Evolutionary conservation across 345 rosid genomes (phyloP).

Genomic region (Euclidium syriacum): DNA sequence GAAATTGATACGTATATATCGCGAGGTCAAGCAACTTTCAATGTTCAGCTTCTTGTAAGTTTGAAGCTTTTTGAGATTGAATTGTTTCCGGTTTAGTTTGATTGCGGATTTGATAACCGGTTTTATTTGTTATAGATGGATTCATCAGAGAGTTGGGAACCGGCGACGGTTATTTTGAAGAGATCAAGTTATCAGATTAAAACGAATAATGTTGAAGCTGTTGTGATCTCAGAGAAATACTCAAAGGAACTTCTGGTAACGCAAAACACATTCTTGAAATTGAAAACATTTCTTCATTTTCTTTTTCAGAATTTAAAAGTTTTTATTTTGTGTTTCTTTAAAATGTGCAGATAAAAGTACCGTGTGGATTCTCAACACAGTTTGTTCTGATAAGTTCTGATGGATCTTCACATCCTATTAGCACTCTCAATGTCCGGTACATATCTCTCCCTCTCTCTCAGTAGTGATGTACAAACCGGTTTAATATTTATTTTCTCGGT

Average conservation of each 20-base stretch:
- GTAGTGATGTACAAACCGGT: no score
- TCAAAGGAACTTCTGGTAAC: conserved; percentile 53
- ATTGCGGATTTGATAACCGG: background rate
- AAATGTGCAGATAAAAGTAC: conserved; percentile 73
- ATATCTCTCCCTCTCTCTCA: background rate
- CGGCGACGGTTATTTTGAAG: conserved; percentile 47
- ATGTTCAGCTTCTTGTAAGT: conserved; percentile 63
- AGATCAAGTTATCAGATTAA: conserved; percentile 63
- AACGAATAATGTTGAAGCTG: conserved; percentile 38
- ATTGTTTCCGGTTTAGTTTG: background rate
- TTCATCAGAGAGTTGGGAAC: conserved; percentile 73
- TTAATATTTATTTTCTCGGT: no score
- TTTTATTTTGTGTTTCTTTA: background rate
- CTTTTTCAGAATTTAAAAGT: background rate
- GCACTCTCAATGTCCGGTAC: conserved; percentile 60
- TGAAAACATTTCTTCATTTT: background rate
- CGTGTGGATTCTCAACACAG: conserved; percentile 68
- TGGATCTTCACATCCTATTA: conserved; percentile 75
- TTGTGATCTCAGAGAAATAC: conserved; percentile 53
- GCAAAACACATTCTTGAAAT: background rate
- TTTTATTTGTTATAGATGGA: conserved; percentile 41
- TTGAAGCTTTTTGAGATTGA: background rate
- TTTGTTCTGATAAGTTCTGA: conserved; percentile 67
- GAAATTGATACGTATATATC: conserved; percentile 59
- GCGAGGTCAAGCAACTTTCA: conserved; percentile 65